Percentiles rank a stretch among this genome's conserved stretches.
Conservation (phyloP, 2,329 filamentous ascomycete genomes). For the Alternaria ventricosa region DNA sequence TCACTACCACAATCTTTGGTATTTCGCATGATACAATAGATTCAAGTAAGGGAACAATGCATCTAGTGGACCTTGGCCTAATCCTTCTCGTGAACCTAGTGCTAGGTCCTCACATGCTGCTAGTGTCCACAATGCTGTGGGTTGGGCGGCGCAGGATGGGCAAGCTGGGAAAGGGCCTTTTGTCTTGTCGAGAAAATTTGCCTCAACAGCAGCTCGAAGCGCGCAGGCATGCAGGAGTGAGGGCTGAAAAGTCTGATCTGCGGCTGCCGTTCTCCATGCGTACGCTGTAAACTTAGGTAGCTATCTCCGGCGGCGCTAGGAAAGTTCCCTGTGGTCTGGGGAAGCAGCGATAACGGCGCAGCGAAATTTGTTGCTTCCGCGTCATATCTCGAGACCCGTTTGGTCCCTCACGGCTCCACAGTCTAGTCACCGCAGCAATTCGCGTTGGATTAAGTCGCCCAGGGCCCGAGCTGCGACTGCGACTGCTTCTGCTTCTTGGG, state of each 20-base stretch:
- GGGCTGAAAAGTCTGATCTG: slow-evolving; percentile 1
- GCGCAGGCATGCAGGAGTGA: background rate
- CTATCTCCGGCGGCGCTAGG: background rate
- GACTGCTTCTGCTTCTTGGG: slow-evolving; percentile 20
- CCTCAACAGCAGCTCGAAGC: background rate
- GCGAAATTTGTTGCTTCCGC: slow-evolving; percentile 41
- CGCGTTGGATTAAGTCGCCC: slow-evolving; percentile 20
- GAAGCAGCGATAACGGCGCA: slow-evolving; percentile 20
- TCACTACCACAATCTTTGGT: background rate
- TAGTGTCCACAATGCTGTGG: background rate
- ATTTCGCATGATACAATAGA: background rate
- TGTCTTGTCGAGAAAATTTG: background rate
- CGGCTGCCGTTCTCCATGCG: background rate
- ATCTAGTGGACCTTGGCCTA: background rate
- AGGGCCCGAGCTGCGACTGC: slow-evolving; percentile 11
- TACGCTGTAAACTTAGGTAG: background rate
- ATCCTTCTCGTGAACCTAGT: background rate
- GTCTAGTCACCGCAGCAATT: slow-evolving; percentile 22
- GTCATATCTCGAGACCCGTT: slow-evolving; percentile 20
- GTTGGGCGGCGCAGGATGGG: background rate
- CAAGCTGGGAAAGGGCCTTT: background rate
- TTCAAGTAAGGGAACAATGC: background rate
- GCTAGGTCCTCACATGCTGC: background rate
- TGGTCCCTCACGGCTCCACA: slow-evolving; percentile 18
- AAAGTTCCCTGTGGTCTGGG: slow-evolving; percentile 8